Evolutionary conservation across 2,329 filamentous ascomycete genomes (phyloP).

Genomic region (Fusarium sp.): DNA sequence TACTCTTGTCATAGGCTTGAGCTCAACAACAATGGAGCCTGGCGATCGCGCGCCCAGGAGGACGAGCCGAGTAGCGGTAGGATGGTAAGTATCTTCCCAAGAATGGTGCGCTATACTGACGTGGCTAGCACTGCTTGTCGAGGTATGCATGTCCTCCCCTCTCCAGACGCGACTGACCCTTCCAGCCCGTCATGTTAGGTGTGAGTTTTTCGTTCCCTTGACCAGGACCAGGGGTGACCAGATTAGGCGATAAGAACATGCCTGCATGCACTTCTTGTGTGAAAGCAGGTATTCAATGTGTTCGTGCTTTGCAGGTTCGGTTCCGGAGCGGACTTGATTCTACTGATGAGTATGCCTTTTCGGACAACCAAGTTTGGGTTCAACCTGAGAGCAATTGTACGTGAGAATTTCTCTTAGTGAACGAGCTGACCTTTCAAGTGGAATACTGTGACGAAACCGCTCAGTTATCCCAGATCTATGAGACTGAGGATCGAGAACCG

Average conservation of each 20-base stretch:
- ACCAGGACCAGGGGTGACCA: not conserved
- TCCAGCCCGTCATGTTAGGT: not conserved
- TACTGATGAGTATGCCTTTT: not conserved
- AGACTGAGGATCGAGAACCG: not conserved
- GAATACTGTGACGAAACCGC: not conserved
- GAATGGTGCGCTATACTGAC: not conserved
- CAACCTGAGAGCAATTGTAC: not conserved
- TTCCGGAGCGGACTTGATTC: constrained; percentile 30
- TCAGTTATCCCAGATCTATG: not conserved
- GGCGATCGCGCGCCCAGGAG: constrained; percentile 6
- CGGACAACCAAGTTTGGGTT: not conserved
- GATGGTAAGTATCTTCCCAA: not conserved
- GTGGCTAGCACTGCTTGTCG: not conserved
- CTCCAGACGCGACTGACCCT: not conserved
- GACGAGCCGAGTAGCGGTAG: constrained; percentile 23
- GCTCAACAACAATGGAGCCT: not conserved
- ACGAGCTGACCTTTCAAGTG: not conserved
- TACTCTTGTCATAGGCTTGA: not conserved
- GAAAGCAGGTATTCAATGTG: constrained; percentile 28
- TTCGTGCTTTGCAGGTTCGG: constrained; percentile 27
- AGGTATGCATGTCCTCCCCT: not conserved
- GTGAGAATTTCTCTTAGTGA: not conserved
- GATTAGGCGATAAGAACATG: constrained; percentile 22
- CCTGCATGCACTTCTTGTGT: constrained; percentile 26
- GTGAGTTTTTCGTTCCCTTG: not conserved